phyloP scores from a whole-genome alignment of 768 basidiomycete species.

The Podaxis sp. region DNA sequence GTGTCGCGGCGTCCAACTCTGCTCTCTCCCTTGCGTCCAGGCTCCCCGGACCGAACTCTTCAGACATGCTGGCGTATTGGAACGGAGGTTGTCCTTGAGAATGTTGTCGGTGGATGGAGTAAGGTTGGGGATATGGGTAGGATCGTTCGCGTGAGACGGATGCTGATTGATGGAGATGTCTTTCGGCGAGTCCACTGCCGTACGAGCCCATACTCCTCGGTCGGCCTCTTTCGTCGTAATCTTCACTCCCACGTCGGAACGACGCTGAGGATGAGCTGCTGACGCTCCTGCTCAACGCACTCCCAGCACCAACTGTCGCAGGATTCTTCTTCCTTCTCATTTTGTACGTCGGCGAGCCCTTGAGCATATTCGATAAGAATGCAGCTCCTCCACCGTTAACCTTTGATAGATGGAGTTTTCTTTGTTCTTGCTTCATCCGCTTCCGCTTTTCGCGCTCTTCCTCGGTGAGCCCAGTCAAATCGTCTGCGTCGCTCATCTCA shows the following conservation, averaged over 20 bases:
- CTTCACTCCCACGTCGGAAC: constrained; percentile 27
- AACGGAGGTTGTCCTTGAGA: constrained; percentile 16
- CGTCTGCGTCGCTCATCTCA: constrained; percentile 17
- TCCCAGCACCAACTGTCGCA: constrained; percentile 26
- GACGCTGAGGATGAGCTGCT: constrained; percentile 5
- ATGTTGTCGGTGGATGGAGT: constrained; percentile 15
- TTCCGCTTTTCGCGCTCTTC: constrained; percentile 89
- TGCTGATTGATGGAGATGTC: constrained; percentile 11
- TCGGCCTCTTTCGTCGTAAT: constrained; percentile 34
- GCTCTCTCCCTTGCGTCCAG: constrained; percentile 24
- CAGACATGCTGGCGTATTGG: constrained; percentile 28
- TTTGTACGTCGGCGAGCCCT: constrained; percentile 88
- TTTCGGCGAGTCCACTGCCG: constrained; percentile 11
- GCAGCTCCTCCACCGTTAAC: constrained; percentile 5
- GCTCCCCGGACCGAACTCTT: constrained; percentile 29
- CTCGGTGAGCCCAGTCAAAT: constrained; percentile 69
- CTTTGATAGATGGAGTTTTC: constrained; percentile 19
- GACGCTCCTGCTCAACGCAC: constrained; percentile 13
- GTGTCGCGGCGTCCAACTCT: constrained; percentile 56
- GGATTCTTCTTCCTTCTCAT: constrained; percentile 76
- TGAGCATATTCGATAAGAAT: constrained; percentile 46
- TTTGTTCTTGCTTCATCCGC: constrained; percentile 66
- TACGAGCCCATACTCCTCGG: constrained; percentile 17
- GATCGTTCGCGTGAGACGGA: constrained; percentile 11
- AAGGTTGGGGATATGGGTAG: constrained; percentile 11